Percentiles rank a stretch among this genome's conserved stretches.
These are phyloP conservation scores for Penicillium cosmopolitanum DNA, from an alignment of 495 filamentous ascomycete genomes.

Conservation along the genomic window DNA sequence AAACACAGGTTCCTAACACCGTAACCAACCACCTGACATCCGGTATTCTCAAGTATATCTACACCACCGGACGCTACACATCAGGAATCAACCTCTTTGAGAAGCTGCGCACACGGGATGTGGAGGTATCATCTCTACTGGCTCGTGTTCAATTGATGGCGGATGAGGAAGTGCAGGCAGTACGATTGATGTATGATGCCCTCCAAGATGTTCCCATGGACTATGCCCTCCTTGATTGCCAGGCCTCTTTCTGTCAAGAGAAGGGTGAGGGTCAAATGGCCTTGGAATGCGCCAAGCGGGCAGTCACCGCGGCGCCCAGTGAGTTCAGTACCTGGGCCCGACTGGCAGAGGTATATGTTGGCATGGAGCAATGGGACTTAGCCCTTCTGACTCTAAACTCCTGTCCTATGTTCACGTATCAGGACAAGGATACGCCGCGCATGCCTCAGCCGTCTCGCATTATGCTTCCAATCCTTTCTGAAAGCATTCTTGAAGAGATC, in stretches of 20 bases:
- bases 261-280: conserved; percentile 88
- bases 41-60: conserved; percentile 93
- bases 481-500: conserved; percentile 94
- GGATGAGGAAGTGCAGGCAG: conserved; percentile 94
- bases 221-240: conserved; percentile 89
- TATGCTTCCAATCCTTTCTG: conserved; percentile 80
- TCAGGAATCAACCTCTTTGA: conserved; percentile 98
- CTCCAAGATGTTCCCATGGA: conserved; percentile 94
- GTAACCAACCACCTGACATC: conserved; percentile 95
- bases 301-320: conserved; percentile 90
- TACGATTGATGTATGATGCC: conserved; percentile 83
- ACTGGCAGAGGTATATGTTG: conserved; percentile 88
- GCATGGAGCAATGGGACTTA: conserved; percentile 89
- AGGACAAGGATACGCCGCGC: conserved; percentile 92
- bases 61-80: conserved; percentile 91
- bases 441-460: conserved; percentile 90
- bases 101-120: conserved; percentile 86
- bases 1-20: conserved; percentile 95
- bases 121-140: conserved; percentile 91
- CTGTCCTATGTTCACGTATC: conserved; percentile 99
- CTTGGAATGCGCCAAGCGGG: conserved; percentile 88
- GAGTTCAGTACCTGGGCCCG: conserved; percentile 98
- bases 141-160: conserved; percentile 88
- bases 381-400: conserved; percentile 97
- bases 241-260: conserved; percentile 87